phyloP scores from a whole-genome alignment of 2,329 filamentous ascomycete genomes.

The Penicillium sp. region DNA sequence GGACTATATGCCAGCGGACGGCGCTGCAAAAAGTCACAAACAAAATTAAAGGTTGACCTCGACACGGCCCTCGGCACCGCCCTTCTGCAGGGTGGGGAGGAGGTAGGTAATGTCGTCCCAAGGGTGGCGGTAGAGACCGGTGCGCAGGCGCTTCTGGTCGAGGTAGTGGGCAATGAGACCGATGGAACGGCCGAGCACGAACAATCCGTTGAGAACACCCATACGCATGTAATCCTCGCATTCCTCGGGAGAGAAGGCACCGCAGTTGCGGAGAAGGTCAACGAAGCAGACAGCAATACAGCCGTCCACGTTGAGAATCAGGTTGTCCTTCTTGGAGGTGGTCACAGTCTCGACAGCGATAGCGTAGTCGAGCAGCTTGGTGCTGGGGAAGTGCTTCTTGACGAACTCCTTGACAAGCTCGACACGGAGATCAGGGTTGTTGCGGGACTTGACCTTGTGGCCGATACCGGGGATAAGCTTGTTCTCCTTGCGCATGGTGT shows the following conservation, averaged over 20 bases:
- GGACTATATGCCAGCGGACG: conserved; percentile 36
- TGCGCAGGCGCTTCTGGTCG: conserved; percentile 98
- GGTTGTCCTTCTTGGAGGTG: conserved; percentile 99
- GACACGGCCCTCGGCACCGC: conserved; percentile 78
- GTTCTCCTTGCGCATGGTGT: conserved; percentile 99
- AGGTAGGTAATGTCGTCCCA: conserved; percentile 99
- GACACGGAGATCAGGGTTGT: conserved; percentile 99
- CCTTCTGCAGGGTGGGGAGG: conserved; percentile 73
- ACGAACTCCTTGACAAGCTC: conserved; percentile 99
- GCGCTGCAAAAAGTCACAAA: conserved; percentile 32
- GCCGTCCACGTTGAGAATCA: conserved; percentile 98
- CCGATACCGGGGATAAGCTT: conserved; percentile 99
- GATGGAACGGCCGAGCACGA: conserved; percentile 94
- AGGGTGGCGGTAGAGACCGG: conserved; percentile 97
- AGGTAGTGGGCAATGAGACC: conserved; percentile 99
- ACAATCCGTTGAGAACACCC: conserved; percentile 99
- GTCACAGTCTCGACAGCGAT: conserved; percentile 97
- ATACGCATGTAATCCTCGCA: conserved; percentile 98
- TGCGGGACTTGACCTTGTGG: conserved; percentile 98
- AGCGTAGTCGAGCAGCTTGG: conserved; percentile 98
- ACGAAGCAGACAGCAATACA: conserved; percentile 99
- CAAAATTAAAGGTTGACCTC: conserved; percentile 72
- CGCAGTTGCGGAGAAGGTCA: conserved; percentile 94
- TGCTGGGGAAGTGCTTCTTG: conserved; percentile 92
- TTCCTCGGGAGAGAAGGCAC: conserved; percentile 93